Evolutionary conservation across 228 moss, liverwort and hornwort species (phyloP).

Genomic region (Sphagnum fallax): DNA sequence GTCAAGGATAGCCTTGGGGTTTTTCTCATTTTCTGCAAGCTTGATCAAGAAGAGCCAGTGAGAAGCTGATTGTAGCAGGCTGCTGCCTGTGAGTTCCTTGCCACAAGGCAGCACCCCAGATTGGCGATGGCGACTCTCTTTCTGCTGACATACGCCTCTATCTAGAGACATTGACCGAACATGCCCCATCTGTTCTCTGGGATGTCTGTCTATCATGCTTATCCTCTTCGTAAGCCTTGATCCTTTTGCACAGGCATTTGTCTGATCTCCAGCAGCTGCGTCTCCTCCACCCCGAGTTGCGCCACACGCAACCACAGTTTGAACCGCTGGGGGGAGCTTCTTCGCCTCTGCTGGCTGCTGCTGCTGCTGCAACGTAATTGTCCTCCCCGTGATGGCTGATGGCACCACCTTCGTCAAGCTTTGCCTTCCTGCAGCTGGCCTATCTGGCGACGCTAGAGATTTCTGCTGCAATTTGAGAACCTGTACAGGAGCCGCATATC

Average conservation of each 20-base stretch:
- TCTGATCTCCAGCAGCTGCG: constrained; percentile 21
- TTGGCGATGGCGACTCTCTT: too few relatives aligned
- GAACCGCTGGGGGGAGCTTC: background rate
- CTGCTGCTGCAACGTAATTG: background rate
- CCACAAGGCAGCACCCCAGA: background rate
- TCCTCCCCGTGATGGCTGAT: constrained; percentile 19
- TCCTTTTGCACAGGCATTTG: constrained; percentile 15
- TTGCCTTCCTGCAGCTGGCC: background rate
- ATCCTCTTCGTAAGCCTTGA: constrained; percentile 13
- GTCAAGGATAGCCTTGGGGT: constrained; percentile 30
- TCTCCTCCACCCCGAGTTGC: background rate
- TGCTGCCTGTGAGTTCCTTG: background rate
- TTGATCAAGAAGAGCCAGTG: constrained; percentile 42
- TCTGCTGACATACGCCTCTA: constrained; percentile 11
- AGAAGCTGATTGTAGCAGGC: constrained; percentile 25
- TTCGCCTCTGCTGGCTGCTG: background rate
- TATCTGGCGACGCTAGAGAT: constrained; percentile 4
- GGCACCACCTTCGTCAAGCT: constrained; percentile 37
- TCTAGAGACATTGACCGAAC: constrained; percentile 22
- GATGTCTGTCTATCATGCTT: constrained; percentile 18
- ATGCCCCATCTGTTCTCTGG: constrained; percentile 8
- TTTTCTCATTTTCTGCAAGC: constrained; percentile 34
- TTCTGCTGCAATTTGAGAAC: constrained; percentile 16
- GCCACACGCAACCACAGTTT: background rate
- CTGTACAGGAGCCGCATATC: constrained; percentile 34